Evolutionary conservation across 345 rosid species (phyloP).

Genomic region (Trapa bicornis): DNA sequence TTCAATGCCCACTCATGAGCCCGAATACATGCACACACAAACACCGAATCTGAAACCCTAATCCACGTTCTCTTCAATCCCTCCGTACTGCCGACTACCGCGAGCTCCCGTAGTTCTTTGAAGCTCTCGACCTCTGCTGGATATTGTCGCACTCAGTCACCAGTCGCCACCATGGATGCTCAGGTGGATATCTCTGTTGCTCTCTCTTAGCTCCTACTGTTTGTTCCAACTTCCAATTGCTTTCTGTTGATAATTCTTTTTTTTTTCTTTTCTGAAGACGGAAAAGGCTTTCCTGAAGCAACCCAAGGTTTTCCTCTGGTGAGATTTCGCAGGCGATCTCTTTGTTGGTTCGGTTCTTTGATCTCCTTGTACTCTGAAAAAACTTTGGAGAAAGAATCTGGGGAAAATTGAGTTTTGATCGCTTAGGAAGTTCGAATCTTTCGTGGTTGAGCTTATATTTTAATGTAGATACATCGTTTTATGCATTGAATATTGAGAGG

Average conservation of each 20-base stretch:
- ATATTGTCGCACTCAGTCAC: neutral
- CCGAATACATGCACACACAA: no score
- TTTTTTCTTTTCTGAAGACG: slow-evolving; percentile 25
- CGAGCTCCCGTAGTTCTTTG: no score
- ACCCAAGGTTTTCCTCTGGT: slow-evolving; percentile 68
- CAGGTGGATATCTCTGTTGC: slow-evolving; percentile 12
- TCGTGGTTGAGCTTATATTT: neutral
- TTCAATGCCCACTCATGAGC: no score
- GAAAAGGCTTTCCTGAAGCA: slow-evolving; percentile 79
- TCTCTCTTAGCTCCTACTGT: neutral
- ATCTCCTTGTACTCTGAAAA: neutral
- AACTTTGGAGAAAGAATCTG: neutral
- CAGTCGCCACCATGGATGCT: slow-evolving; percentile 16
- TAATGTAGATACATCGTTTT: no score
- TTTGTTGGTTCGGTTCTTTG: neutral
- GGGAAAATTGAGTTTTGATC: neutral
- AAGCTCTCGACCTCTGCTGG: neutral
- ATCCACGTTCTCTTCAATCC: no score
- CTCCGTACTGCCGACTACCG: no score
- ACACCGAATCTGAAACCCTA: no score
- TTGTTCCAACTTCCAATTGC: neutral
- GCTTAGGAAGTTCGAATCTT: neutral
- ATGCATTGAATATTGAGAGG: no score
- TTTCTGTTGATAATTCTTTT: neutral
- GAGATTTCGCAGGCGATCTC: neutral